These are phyloP conservation scores for Vigna hirtella DNA, from an alignment of 306 rosid species.

Conservation along the genomic window DNA sequence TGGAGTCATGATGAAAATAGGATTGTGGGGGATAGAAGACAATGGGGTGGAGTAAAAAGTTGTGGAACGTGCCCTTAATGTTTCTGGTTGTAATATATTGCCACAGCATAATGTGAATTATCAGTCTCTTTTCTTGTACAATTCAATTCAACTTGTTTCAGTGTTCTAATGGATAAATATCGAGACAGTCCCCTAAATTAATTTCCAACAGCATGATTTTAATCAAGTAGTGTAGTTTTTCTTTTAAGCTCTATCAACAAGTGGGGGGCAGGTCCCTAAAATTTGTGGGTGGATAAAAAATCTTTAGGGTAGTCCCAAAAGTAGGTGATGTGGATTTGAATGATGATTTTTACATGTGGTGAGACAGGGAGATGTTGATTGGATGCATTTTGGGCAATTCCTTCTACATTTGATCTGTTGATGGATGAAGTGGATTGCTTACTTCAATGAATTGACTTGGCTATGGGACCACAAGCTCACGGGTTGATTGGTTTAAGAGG, in stretches of 20 bases:
- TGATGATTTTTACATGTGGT: neutral
- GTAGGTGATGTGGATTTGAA: neutral
- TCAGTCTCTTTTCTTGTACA: constrained; percentile 8
- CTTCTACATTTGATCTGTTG: neutral
- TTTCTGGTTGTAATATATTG: constrained; percentile 36
- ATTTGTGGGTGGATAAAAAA: neutral
- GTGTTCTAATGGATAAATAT: neutral
- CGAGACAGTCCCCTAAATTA: too few species aligned
- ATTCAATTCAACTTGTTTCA: neutral
- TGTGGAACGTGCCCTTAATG: constrained; percentile 50
- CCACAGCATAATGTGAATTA: constrained; percentile 26
- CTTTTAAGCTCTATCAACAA: neutral
- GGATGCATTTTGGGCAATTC: neutral
- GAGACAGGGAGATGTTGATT: neutral
- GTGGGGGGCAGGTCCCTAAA: neutral
- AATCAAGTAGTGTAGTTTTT: neutral
- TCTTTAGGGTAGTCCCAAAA: neutral
- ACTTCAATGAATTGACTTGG: constrained; percentile 10
- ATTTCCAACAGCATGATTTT: neutral
- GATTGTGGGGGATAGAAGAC: neutral
- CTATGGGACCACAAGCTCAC: constrained; percentile 46
- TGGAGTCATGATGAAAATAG: neutral
- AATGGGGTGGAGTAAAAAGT: neutral
- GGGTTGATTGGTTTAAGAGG: constrained; percentile 42
- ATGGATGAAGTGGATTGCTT: constrained; percentile 6